These are phyloP conservation scores for Neofusicoccum sp. DNA, from an alignment of 2,329 filamentous ascomycete genomes.

Conservation along the genomic window DNA sequence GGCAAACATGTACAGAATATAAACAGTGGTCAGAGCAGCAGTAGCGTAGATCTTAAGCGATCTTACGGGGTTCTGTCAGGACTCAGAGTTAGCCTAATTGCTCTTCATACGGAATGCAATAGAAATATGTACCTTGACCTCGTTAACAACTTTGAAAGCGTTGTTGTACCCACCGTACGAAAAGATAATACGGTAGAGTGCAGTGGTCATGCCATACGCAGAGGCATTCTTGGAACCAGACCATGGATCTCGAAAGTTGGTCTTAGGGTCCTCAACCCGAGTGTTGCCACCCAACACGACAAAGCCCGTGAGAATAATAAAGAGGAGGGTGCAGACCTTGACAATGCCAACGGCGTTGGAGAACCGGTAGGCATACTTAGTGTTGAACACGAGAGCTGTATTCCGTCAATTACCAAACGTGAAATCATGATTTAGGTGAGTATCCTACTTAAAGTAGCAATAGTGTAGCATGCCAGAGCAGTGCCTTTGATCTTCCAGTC, in stretches of 20 bases:
- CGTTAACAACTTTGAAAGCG: slow-evolving; percentile 68
- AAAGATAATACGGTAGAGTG: slow-evolving; percentile 66
- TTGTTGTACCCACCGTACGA: slow-evolving; percentile 63
- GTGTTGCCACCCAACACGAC: slow-evolving; percentile 30
- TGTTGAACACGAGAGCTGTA: slow-evolving; percentile 52
- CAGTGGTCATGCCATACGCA: slow-evolving; percentile 50
- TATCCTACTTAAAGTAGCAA: slow-evolving; percentile 55
- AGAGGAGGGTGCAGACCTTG: slow-evolving; percentile 37
- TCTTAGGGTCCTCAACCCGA: slow-evolving; percentile 26
- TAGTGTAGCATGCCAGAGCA: slow-evolving; percentile 62
- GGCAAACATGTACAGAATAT: slow-evolving; percentile 62
- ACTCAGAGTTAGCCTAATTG: background rate
- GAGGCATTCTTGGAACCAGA: slow-evolving; percentile 34
- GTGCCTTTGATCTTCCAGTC: slow-evolving; percentile 67
- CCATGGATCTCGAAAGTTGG: slow-evolving; percentile 30
- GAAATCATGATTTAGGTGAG: background rate
- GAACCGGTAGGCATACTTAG: slow-evolving; percentile 56
- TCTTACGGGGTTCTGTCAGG: slow-evolving; percentile 57
- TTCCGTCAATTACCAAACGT: background rate
- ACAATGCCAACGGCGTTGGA: slow-evolving; percentile 44
- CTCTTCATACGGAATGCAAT: background rate
- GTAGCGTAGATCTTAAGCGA: slow-evolving; percentile 64
- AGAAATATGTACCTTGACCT: slow-evolving; percentile 52
- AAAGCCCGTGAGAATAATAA: slow-evolving; percentile 38
- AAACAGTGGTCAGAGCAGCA: slow-evolving; percentile 60